Evolutionary conservation across 768 basidiomycete genomes (phyloP), one percentile per base, ranked within the genome.

Genomic region (Sarcodon aspratus): DNA sequence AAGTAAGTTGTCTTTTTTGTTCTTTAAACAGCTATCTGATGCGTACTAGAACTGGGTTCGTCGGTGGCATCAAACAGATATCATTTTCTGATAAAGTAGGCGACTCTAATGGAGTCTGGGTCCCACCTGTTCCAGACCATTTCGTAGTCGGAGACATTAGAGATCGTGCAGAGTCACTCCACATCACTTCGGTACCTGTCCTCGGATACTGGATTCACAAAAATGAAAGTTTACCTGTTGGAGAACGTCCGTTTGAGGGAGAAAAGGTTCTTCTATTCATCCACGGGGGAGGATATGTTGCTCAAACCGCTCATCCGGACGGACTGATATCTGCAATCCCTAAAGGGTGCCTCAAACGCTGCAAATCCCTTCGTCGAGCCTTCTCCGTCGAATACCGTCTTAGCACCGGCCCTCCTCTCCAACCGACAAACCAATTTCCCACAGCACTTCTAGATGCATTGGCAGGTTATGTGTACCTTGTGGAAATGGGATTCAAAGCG

Each of bases 391-490:
- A 78, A 48, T 80, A 78, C 53, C 70, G 78, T 2, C 62, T 73
- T 59, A 0, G 56, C 60, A 6, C 50, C 53, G 51, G 48, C 21
- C 44, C 51, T 17, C 65, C 72, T 7, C 58, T 65, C 56, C 52
- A 58, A 21, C 62, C 67, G 10, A 63, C 63, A 4, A 69, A 80
- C 51, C 75, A 84, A 7, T 91, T 90, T 68, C 88, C 88, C 0
- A 70, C 82, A 0, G 83, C 84, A 17, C 68, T 92, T 0, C 64
- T 91, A 11, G 87, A 92, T 57, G 79, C 78, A 3, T 63, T 90
- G 7, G 75, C 82, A 1, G 85, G 81, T 7, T 92, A 89, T 61
- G 64, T 72, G 42, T 82, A 89, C 61, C 79, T 89, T 15, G 69
- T 83, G 33, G 67, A 74, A 44, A 65, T 82, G 21, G 75, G 78